A percentile compares a stretch with the other conserved stretches of the same genome.
These are phyloP conservation scores for Astrothelium subdiscretum DNA, from an alignment of 495 filamentous ascomycete genomes.

Conservation along the genomic window DNA sequence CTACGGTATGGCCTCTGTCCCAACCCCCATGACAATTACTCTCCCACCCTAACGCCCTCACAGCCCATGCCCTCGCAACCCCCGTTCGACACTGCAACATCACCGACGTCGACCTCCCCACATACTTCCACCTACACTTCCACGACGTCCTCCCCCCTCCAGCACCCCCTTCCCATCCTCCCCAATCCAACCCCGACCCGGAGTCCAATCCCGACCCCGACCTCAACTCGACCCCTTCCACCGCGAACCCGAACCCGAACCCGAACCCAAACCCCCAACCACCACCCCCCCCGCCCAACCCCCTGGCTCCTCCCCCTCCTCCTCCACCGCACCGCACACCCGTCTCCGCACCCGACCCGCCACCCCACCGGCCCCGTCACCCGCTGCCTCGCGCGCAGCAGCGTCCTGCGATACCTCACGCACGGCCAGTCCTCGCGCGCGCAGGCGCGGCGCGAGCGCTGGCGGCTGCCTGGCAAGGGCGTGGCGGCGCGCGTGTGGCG, in stretches of 20 bases:
- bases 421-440: neutral
- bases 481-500: neutral
- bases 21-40: slow-evolving; percentile 11
- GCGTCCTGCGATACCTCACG: neutral
- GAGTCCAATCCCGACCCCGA: neutral
- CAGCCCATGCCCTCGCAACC: slow-evolving; percentile 52
- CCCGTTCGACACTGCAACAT: slow-evolving; percentile 49
- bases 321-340: neutral
- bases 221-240: too few relatives aligned
- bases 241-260: neutral
- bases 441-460: neutral
- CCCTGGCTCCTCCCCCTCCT: neutral
- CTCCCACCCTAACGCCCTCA: slow-evolving; percentile 22
- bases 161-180: neutral
- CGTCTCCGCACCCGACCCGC: neutral
- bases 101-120: slow-evolving; percentile 47
- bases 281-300: neutral
- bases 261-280: neutral
- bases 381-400: neutral
- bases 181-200: neutral
- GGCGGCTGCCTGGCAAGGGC: neutral
- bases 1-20: slow-evolving; percentile 37
- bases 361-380: neutral
- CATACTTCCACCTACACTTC: slow-evolving; percentile 52
- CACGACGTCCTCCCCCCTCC: slow-evolving; percentile 45